Conservation (phyloP, 805 yeast species). For the Yamadazyma philogaea region DNA sequence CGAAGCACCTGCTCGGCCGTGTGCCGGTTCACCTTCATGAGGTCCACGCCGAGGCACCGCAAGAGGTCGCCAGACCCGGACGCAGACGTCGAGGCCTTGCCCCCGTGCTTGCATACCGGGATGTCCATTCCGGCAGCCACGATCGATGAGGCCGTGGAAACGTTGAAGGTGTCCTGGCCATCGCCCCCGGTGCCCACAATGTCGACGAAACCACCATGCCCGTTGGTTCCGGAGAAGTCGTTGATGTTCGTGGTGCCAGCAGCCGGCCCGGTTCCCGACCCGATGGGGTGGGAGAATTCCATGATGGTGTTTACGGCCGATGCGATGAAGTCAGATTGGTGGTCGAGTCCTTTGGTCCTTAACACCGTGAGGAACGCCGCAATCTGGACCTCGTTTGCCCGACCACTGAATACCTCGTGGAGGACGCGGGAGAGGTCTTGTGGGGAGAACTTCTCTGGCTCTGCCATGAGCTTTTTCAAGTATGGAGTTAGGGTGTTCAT, state of each 20-base stretch:
- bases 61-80: conserved; percentile 94
- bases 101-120: conserved; percentile 91
- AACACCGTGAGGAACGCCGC: conserved; percentile 80
- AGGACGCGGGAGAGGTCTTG: conserved; percentile 64
- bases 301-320: conserved; percentile 78
- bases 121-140: conserved; percentile 88
- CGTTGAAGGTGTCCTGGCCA: conserved; percentile 95
- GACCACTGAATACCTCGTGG: conserved; percentile 54
- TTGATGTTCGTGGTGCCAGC: too few relatives aligned
- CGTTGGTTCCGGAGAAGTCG: conserved; percentile 40
- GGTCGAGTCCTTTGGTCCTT: conserved; percentile 72
- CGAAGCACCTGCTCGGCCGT: conserved; percentile 60
- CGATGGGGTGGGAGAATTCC: conserved; percentile 57
- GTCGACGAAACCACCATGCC: conserved; percentile 69
- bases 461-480: conserved; percentile 59
- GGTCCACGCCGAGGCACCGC: conserved; percentile 76
- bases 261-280: too few relatives aligned
- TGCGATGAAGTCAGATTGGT: conserved; percentile 76
- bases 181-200: conserved; percentile 99
- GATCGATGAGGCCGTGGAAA: conserved; percentile 90
- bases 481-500: conserved; percentile 43
- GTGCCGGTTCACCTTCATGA: conserved; percentile 59
- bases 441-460: conserved; percentile 62
- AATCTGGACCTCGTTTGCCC: conserved; percentile 65
- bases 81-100: conserved; percentile 89